These are phyloP conservation scores for Ustilago lituana DNA, from an alignment of 1,284 basidiomycete genomes.

Conservation along the genomic window DNA sequence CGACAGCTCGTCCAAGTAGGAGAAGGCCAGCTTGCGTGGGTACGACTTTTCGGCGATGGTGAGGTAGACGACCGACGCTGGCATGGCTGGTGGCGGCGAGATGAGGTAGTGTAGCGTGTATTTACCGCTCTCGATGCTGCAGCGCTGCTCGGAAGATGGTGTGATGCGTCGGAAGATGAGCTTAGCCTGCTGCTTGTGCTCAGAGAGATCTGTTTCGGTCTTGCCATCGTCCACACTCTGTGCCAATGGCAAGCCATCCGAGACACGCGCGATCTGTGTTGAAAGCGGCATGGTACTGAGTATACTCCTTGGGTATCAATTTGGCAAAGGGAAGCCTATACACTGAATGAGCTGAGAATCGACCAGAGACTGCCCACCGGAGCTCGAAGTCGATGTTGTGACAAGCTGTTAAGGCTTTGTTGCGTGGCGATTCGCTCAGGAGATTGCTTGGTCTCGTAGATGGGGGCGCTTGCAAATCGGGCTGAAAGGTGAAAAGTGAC, in stretches of 20 bases:
- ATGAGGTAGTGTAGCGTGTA: slow-evolving; percentile 98
- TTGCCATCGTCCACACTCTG: slow-evolving; percentile 69
- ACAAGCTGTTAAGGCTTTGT: no score
- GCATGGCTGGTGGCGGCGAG: slow-evolving; percentile 67
- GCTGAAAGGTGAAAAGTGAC: no score
- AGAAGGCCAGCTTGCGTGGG: slow-evolving; percentile 95
- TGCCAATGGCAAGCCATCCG: slow-evolving; percentile 59
- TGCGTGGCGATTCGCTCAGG: no score
- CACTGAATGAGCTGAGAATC: no score
- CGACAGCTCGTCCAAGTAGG: slow-evolving; percentile 93
- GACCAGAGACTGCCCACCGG: no score
- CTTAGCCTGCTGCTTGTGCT: slow-evolving; percentile 98
- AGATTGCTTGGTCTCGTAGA: no score
- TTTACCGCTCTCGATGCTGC: slow-evolving; percentile 94
- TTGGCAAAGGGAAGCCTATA: no score
- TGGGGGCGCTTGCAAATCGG: no score
- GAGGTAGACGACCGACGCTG: slow-evolving; percentile 80
- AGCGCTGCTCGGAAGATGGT: slow-evolving; percentile 89
- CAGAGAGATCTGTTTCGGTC: slow-evolving; percentile 91
- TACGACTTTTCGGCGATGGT: slow-evolving; percentile 96
- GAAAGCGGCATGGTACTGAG: slow-evolving; percentile 65
- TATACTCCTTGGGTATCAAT: no score
- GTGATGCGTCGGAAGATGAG: slow-evolving; percentile 89
- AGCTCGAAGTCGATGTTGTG: no score
- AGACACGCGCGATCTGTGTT: slow-evolving; percentile 64